Conservation (phyloP, 202 grass and related monocot genomes). For the Eragrostis tef region DNA sequence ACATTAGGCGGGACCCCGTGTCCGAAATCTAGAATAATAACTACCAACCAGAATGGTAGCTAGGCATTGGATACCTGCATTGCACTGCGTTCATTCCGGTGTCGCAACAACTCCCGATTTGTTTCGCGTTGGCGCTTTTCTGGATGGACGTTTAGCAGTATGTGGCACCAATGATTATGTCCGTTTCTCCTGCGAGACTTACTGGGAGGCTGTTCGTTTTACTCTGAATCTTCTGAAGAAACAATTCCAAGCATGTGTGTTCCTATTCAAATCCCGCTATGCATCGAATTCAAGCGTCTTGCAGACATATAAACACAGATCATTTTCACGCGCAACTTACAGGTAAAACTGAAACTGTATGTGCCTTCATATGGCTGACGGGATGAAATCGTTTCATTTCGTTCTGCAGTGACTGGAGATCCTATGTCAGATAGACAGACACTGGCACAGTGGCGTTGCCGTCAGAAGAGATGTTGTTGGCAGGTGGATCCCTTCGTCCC, state of each 20-base stretch:
- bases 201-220: background rate
- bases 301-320: background rate
- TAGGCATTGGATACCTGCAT: slow-evolving; percentile 55
- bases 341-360: too few species aligned
- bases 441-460: background rate
- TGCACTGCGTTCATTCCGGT: background rate
- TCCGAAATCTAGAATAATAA: slow-evolving; percentile 47
- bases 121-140: slow-evolving; percentile 31
- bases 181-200: background rate
- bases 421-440: background rate
- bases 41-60: slow-evolving; percentile 44
- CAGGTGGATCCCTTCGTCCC: background rate
- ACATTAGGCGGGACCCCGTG: slow-evolving; percentile 19
- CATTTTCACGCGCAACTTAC: too few species aligned
- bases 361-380: background rate
- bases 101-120: slow-evolving; percentile 37
- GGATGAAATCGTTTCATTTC: background rate
- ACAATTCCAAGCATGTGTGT: background rate
- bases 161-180: slow-evolving; percentile 45
- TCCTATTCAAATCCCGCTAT: background rate
- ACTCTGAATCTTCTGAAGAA: background rate
- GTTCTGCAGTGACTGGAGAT: background rate
- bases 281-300: background rate
- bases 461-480: slow-evolving; percentile 39
- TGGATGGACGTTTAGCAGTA: slow-evolving; percentile 1